Conservation (phyloP, 352 stramenopile genomes). For the Phytophthora foliorum region DNA sequence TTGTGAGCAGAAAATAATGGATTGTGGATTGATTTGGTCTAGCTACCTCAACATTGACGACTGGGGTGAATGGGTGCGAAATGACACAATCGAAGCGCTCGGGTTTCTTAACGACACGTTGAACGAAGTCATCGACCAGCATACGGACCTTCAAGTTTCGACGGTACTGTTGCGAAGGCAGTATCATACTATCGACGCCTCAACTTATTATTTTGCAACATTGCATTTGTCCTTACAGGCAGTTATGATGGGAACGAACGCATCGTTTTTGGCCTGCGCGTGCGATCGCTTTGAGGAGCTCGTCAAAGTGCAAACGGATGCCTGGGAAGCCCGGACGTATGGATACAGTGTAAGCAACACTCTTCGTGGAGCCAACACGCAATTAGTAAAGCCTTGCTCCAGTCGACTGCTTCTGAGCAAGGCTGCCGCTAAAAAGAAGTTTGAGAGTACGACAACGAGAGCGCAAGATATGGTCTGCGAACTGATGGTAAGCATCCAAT, state of each 20-base stretch:
- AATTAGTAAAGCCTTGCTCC: slow-evolving; percentile 58
- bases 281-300: slow-evolving; percentile 75
- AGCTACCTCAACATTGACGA: slow-evolving; percentile 84
- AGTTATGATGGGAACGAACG: slow-evolving; percentile 80
- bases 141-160: slow-evolving; percentile 77
- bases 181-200: not conserved
- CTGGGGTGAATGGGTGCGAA: slow-evolving; percentile 78
- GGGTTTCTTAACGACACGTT: slow-evolving; percentile 74
- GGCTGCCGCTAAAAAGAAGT: slow-evolving; percentile 82
- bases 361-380: slow-evolving; percentile 45
- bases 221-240: slow-evolving; percentile 32
- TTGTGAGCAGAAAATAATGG: not conserved
- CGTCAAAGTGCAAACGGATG: slow-evolving; percentile 73
- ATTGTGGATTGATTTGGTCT: not conserved
- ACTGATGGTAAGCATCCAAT: slow-evolving; percentile 64
- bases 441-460: slow-evolving; percentile 81
- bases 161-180: slow-evolving; percentile 49
- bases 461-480: slow-evolving; percentile 88
- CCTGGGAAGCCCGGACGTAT: slow-evolving; percentile 76
- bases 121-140: slow-evolving; percentile 82
- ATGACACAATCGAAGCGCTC: slow-evolving; percentile 82
- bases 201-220: not conserved
- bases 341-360: slow-evolving; percentile 80
- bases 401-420: slow-evolving; percentile 66
- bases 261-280: slow-evolving; percentile 71